Conservation (phyloP, 169 alveolate species). For the Cyclospora cayetanensis region DNA sequence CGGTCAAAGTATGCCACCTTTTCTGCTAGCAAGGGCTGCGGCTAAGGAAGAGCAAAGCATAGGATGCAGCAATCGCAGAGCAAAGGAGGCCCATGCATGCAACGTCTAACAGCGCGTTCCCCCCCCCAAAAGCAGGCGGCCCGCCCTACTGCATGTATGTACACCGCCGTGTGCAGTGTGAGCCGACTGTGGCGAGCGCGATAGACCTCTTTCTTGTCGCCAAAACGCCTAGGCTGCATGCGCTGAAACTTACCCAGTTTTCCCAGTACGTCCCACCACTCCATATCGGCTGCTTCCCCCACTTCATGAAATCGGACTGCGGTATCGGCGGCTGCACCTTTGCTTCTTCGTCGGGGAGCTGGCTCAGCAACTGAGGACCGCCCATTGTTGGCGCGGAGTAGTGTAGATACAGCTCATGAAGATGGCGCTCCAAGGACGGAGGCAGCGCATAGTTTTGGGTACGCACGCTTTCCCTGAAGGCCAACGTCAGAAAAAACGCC, state of each 20-base stretch:
- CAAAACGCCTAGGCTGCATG: not conserved
- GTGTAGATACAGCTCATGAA: constrained; percentile 84
- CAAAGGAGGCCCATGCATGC: too few species aligned
- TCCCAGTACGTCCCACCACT: constrained; percentile 90
- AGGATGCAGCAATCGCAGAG: too few species aligned
- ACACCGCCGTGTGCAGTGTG: not conserved
- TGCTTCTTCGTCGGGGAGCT: constrained; percentile 76
- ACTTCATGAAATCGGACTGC: constrained; percentile 81
- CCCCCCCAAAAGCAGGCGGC: too few species aligned
- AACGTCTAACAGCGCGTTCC: too few species aligned
- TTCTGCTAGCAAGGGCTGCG: constrained; percentile 70
- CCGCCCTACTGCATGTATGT: not conserved
- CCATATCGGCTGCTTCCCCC: constrained; percentile 85
- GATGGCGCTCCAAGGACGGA: constrained; percentile 76
- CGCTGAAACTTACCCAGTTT: constrained; percentile 40
- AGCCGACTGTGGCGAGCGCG: not conserved
- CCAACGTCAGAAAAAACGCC: too few species aligned
- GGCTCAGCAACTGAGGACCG: constrained; percentile 83
- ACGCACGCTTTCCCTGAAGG: constrained; percentile 79
- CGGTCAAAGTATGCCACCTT: constrained; percentile 61
- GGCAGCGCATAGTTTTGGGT: constrained; percentile 83
- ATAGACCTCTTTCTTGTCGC: not conserved
- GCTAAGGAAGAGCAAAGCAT: constrained; percentile 25
- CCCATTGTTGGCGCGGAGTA: constrained; percentile 90
- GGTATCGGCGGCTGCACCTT: constrained; percentile 75